A percentile compares a stretch with the other conserved stretches of the same genome.
These are phyloP conservation scores for Beauveria bassiana DNA, from an alignment of 2,329 filamentous ascomycete species.

Conservation along the genomic window DNA sequence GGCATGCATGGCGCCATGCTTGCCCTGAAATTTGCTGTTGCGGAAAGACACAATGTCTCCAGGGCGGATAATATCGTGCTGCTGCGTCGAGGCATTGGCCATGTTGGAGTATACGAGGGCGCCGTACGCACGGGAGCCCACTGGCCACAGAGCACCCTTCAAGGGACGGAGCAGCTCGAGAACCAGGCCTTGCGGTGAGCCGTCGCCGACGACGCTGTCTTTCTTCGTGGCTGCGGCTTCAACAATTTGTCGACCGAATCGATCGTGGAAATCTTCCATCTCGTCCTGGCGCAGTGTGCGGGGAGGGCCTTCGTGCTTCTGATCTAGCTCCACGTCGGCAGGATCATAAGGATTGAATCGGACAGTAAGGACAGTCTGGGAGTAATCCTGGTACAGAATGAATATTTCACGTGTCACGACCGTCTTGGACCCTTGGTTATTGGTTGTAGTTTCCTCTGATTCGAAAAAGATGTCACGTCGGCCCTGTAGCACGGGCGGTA, in stretches of 20 bases:
- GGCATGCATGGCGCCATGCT: slow-evolving; percentile 88
- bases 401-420: slow-evolving; percentile 73
- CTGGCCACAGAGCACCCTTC: slow-evolving; percentile 65
- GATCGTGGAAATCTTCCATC: slow-evolving; percentile 76
- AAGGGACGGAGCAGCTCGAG: slow-evolving; percentile 69
- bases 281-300: slow-evolving; percentile 81
- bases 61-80: slow-evolving; percentile 85
- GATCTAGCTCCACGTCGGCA: slow-evolving; percentile 66
- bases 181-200: slow-evolving; percentile 70
- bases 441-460: slow-evolving; percentile 66
- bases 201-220: slow-evolving; percentile 75
- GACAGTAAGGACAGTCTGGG: slow-evolving; percentile 80
- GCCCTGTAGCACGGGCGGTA: slow-evolving; percentile 74
- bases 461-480: slow-evolving; percentile 80
- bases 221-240: slow-evolving; percentile 65
- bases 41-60: slow-evolving; percentile 91
- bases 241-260: slow-evolving; percentile 71
- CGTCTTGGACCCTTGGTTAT: slow-evolving; percentile 61
- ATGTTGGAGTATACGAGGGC: slow-evolving; percentile 91
- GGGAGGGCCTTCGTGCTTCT: slow-evolving; percentile 80
- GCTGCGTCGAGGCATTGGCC: slow-evolving; percentile 83
- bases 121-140: slow-evolving; percentile 85
- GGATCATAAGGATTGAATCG: slow-evolving; percentile 71
- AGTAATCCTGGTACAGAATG: slow-evolving; percentile 92
- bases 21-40: slow-evolving; percentile 90